Evolutionary conservation across 2,329 filamentous ascomycete species (phyloP), one percentile per base, ranked within the genome.

Genomic region (Pseudopithomyces maydicus): DNA sequence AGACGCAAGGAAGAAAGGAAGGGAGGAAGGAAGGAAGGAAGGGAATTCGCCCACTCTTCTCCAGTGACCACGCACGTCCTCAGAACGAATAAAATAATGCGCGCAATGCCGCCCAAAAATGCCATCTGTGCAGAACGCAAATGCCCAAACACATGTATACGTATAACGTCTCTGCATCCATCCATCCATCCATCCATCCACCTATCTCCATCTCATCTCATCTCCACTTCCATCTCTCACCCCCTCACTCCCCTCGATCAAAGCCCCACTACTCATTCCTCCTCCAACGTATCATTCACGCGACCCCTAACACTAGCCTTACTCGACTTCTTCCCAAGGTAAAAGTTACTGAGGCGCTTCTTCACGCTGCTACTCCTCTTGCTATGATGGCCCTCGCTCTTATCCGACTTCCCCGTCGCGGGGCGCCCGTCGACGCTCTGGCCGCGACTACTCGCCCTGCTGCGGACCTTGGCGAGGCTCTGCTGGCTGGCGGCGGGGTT

Each of bases 261-360:
- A 17, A 41, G 7, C 38, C 14, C 7, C 8, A 15, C 6, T 6
- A 15, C 14, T 59, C 61, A 75, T 62, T 75, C 73, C 56, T 76
- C 73, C 45, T 66, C 61, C 45, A 75, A 66, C 55, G 66, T 69
- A 61, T 71, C 69, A 51, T 68, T 66, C 36, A 64, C 54, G 35
- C 61, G 45, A 44, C 67, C 67, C 56, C 60, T 65, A 5, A 75
- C 80, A 71, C 79, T 83, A 56, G 69, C 78, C 73, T 86, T 88
- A 70, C 84, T 86, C 44, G 79, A 80, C 78, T 90, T 91, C 73
- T 87, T 88, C 29, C 89, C 88, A 49, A 92, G 82, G 73, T 89
- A 90, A 69, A 96, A 80, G 67, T 92, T 80, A 73, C 90, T 95
- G 63, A 96, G 81, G 69, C 92, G 80, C 79, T 92, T 94, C 77